Conservation (phyloP, 2,329 filamentous ascomycete genomes). For the Fusarium falciforme region DNA sequence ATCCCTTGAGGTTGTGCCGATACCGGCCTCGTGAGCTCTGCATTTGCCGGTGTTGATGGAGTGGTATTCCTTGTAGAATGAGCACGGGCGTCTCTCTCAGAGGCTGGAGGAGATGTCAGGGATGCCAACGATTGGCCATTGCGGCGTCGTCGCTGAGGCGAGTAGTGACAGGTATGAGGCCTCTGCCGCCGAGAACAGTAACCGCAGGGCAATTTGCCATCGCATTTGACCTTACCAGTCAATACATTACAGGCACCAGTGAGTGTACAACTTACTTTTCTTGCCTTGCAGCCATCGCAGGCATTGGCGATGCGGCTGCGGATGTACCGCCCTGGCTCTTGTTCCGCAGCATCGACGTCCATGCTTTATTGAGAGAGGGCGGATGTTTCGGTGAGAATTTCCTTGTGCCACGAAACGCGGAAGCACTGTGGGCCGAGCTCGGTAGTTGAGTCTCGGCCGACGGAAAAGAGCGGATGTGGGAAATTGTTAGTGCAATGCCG, state of each 20-base stretch:
- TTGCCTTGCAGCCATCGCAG: slow-evolving; percentile 65
- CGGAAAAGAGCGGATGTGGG: slow-evolving; percentile 34
- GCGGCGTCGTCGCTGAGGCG: slow-evolving; percentile 55
- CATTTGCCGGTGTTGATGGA: slow-evolving; percentile 26
- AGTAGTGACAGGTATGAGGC: slow-evolving; percentile 60
- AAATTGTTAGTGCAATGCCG: slow-evolving; percentile 36
- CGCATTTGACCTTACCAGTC: slow-evolving; percentile 64
- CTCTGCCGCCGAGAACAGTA: slow-evolving; percentile 60
- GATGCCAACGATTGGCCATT: slow-evolving; percentile 37
- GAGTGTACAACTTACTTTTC: not conserved
- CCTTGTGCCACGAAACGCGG: slow-evolving; percentile 14
- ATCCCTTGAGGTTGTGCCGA: slow-evolving; percentile 11
- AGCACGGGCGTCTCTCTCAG: slow-evolving; percentile 27
- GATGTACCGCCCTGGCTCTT: slow-evolving; percentile 45
- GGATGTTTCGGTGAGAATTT: slow-evolving; percentile 24
- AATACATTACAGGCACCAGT: not conserved
- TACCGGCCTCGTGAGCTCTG: not conserved
- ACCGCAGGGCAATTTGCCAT: slow-evolving; percentile 63
- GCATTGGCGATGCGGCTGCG: slow-evolving; percentile 63
- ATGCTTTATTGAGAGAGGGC: slow-evolving; percentile 8
- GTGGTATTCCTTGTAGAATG: slow-evolving; percentile 30
- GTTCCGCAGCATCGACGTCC: slow-evolving; percentile 34
- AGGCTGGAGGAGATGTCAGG: slow-evolving; percentile 33
- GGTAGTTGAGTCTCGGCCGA: not conserved
- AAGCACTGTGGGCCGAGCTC: slow-evolving; percentile 30